These are phyloP conservation scores for Chaetomium fimeti DNA, from an alignment of 495 filamentous ascomycete species.

Conservation along the genomic window DNA sequence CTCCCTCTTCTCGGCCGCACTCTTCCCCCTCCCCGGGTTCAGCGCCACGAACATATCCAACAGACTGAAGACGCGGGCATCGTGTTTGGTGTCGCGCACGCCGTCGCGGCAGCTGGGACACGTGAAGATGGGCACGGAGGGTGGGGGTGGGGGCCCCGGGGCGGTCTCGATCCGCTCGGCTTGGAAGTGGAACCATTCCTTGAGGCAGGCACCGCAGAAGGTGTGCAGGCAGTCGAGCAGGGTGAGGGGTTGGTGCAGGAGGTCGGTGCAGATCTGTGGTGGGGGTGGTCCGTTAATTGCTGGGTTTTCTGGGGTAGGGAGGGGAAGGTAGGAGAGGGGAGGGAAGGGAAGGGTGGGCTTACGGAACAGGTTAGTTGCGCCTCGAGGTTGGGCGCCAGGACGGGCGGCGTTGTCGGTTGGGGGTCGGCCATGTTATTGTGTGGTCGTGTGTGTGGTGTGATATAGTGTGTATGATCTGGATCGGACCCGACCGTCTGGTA, in stretches of 20 bases:
- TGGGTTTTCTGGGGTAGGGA: neutral
- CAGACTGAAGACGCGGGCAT: constrained; percentile 79
- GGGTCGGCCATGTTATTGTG: constrained; percentile 1
- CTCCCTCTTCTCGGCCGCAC: constrained; percentile 67
- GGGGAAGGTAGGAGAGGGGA: constrained; percentile 1
- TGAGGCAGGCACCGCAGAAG: constrained; percentile 91
- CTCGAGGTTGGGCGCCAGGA: constrained; percentile 63
- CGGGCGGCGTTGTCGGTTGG: constrained; percentile 18
- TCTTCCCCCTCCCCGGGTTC: constrained; percentile 68
- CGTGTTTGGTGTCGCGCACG: constrained; percentile 77
- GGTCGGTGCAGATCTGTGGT: constrained; percentile 86
- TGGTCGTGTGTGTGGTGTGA: neutral
- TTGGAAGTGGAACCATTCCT: constrained; percentile 83
- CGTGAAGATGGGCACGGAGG: constrained; percentile 62
- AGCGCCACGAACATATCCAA: constrained; percentile 74
- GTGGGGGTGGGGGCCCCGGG: constrained; percentile 43
- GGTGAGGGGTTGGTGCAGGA: constrained; percentile 92
- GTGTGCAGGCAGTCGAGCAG: constrained; percentile 97
- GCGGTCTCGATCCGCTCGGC: constrained; percentile 48
- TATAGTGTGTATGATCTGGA: neutral
- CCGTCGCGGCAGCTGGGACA: constrained; percentile 89
- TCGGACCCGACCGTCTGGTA: constrained; percentile 3
- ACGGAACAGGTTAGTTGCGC: constrained; percentile 92
- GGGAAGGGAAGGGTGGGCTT: constrained; percentile 39
- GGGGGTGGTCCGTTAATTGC: neutral